Percentiles rank a stretch among this genome's conserved stretches.
Conservation (phyloP, 257 asterid species). For the Solanum okadae region DNA sequence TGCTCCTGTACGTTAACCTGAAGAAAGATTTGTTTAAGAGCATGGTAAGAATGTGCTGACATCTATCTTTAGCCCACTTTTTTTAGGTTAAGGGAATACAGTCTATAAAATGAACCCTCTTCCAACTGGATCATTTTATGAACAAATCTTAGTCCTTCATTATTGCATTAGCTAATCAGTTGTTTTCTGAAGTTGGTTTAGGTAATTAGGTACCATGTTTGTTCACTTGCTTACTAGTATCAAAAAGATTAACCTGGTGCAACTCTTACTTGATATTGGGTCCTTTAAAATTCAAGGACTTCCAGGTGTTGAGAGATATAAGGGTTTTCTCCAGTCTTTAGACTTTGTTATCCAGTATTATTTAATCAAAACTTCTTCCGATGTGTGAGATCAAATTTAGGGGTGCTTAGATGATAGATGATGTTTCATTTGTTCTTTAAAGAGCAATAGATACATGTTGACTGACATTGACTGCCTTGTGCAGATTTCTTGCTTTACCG, state of each 20-base stretch:
- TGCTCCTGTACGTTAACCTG: background rate
- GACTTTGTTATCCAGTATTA: background rate
- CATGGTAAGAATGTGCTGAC: background rate
- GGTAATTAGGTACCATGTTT: background rate
- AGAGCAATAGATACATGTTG: background rate
- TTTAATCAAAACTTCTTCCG: background rate
- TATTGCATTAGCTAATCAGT: background rate
- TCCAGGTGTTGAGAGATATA: background rate
- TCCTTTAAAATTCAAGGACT: background rate
- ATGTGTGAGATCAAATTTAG: background rate
- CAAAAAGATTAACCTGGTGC: background rate
- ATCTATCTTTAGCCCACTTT: background rate
- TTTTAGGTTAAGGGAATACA: background rate
- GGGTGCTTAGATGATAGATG: background rate
- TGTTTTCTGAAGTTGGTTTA: background rate
- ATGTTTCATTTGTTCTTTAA: background rate
- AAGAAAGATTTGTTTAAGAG: background rate
- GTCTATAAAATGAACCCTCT: background rate
- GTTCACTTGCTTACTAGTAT: background rate
- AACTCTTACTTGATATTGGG: background rate
- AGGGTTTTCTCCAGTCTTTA: background rate
- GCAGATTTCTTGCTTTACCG: conserved; percentile 82
- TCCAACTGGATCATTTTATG: background rate
- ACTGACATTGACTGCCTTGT: background rate
- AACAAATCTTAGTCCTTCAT: background rate